A percentile compares a stretch with the other conserved stretches of the same genome.
Evolutionary conservation across 2,329 filamentous ascomycete species (phyloP).

Genomic region (Diatrype stigma): DNA sequence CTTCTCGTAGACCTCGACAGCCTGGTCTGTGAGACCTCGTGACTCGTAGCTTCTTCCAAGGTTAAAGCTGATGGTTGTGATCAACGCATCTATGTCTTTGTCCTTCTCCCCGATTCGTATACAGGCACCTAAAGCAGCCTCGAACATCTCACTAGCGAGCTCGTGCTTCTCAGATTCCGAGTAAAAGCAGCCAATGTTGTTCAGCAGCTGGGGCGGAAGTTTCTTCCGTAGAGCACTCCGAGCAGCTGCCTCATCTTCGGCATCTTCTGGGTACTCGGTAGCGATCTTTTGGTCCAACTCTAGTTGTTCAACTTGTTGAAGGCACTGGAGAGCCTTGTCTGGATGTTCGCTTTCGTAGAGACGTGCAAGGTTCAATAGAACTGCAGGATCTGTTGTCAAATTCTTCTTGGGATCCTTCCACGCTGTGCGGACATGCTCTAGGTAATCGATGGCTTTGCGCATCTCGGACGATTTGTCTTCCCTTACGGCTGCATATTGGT

Average conservation of each 20-base stretch:
- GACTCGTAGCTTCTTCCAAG: slow-evolving; percentile 90
- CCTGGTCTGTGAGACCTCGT: slow-evolving; percentile 74
- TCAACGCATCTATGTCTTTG: slow-evolving; percentile 82
- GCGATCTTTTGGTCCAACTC: slow-evolving; percentile 75
- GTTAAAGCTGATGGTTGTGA: slow-evolving; percentile 97
- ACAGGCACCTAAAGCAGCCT: slow-evolving; percentile 85
- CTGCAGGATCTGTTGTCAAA: slow-evolving; percentile 73
- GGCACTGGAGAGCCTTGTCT: slow-evolving; percentile 86
- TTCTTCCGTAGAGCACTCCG: slow-evolving; percentile 66
- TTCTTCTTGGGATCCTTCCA: slow-evolving; percentile 95
- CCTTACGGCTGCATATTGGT: slow-evolving; percentile 65
- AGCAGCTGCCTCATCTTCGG: slow-evolving; percentile 57
- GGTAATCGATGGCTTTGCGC: slow-evolving; percentile 78
- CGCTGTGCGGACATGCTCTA: slow-evolving; percentile 78
- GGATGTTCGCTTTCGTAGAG: slow-evolving; percentile 83
- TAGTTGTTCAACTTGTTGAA: slow-evolving; percentile 87
- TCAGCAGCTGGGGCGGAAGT: slow-evolving; percentile 84
- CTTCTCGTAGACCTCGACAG: slow-evolving; percentile 82
- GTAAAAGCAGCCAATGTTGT: slow-evolving; percentile 96
- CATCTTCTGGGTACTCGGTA: slow-evolving; percentile 59
- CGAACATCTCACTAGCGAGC: slow-evolving; percentile 80
- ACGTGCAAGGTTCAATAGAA: slow-evolving; percentile 85
- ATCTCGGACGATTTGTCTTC: slow-evolving; percentile 84
- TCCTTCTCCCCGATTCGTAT: slow-evolving; percentile 73
- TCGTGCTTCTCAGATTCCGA: slow-evolving; percentile 82